phyloP scores from a whole-genome alignment of 371 early-diverging fungal species.

The Mortierella sp. region DNA sequence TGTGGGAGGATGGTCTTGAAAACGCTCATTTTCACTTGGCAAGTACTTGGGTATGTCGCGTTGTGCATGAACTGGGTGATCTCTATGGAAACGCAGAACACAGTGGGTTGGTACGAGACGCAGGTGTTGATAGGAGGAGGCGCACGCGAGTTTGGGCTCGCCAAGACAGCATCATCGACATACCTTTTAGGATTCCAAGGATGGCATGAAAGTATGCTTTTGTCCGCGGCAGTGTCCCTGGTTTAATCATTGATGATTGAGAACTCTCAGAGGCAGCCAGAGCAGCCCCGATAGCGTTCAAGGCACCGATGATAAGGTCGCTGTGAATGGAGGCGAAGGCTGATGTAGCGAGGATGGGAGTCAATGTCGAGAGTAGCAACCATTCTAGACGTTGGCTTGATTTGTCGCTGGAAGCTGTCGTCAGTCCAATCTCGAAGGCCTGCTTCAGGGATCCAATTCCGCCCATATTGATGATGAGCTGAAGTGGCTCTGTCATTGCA shows the following conservation, averaged over 20 bases:
- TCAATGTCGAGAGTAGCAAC: constrained; percentile 24
- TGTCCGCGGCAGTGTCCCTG: constrained; percentile 7
- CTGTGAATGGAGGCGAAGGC: constrained; percentile 22
- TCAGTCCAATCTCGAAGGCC: constrained; percentile 23
- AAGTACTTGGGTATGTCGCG: constrained; percentile 19
- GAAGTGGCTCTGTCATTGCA: constrained; percentile 18
- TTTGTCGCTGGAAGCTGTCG: constrained; percentile 27
- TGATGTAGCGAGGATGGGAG: constrained; percentile 30
- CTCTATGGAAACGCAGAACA: constrained; percentile 11
- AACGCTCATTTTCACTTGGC: constrained; percentile 30
- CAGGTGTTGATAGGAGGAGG: neutral
- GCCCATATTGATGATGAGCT: constrained; percentile 33
- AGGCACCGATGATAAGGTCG: constrained; percentile 20
- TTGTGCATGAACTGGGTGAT: constrained; percentile 21
- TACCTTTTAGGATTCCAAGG: constrained; percentile 33
- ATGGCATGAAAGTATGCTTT: constrained; percentile 23
- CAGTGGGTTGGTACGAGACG: neutral
- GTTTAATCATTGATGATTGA: neutral
- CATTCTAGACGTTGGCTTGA: constrained; percentile 40
- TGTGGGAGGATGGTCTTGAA: constrained; percentile 22
- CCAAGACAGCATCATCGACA: neutral
- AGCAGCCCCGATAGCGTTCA: constrained; percentile 15
- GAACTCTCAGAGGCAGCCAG: constrained; percentile 24
- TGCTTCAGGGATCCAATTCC: constrained; percentile 12
- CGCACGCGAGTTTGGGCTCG: too few species aligned